Conservation (phyloP, 768 basidiomycete genomes). For the Lactarius deliciosus region DNA sequence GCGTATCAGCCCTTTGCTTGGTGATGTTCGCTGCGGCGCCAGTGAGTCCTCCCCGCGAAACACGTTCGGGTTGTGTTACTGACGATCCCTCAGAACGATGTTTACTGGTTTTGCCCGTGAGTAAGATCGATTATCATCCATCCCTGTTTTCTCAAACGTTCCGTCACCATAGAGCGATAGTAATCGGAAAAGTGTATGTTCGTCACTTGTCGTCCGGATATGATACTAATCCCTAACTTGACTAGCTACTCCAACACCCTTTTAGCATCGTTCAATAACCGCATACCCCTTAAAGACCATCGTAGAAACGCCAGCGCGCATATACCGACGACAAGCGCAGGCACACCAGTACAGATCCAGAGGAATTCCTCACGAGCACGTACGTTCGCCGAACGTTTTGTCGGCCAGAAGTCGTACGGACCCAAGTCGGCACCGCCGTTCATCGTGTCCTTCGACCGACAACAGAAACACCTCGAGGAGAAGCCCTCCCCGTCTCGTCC, state of each 20-base stretch:
- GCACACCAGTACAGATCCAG: background rate
- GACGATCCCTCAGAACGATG: background rate
- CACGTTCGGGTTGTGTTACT: background rate
- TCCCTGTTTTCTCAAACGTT: background rate
- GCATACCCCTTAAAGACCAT: background rate
- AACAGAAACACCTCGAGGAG: background rate
- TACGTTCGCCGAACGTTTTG: background rate
- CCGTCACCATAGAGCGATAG: background rate
- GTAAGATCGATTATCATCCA: background rate
- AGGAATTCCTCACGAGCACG: background rate
- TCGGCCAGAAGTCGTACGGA: background rate
- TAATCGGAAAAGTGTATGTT: conserved; percentile 3
- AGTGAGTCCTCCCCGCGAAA: background rate
- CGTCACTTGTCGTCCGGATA: background rate
- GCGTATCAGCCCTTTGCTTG: background rate
- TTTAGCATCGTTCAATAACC: background rate
- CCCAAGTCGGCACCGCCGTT: background rate
- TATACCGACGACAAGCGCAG: background rate
- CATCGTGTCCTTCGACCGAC: background rate
- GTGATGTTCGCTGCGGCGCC: background rate
- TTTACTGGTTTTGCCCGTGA: conserved; percentile 3
- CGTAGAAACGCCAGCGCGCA: background rate
- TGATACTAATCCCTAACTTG: background rate
- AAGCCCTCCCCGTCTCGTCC: background rate
- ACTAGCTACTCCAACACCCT: conserved; percentile 2